Base-by-base conservation (phyloP, 352 stramenopile genomes). In the Bremia lactucae region DNA sequence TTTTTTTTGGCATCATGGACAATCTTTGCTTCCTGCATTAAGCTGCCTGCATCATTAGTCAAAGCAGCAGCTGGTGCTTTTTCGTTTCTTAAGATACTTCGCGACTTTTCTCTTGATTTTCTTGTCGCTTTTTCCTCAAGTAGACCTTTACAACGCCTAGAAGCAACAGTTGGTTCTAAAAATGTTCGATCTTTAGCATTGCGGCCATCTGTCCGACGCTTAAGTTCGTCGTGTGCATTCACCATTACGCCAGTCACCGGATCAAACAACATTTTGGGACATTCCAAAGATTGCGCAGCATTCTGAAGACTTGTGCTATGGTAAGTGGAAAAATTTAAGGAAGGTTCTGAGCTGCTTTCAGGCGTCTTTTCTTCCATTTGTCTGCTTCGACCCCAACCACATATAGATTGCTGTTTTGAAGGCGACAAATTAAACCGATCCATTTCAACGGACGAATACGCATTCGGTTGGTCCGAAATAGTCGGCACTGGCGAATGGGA, bases 261-360 rank as follows among this genome's bases (percentile, higher is more conserved):
- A 24, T 88, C 73, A 55, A 84, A 87, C 3, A 88, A 49, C 69
- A 86, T 80, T 23, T 76, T 74, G 21, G 72, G 60, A 42, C 75
- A 65, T 43, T 81, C 70, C 31, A 90, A 31, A 20, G 85, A 65
- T 16, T 78, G 61, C n/a, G 28, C 28, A n/a, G n/a, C 28, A 26
- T 86, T 43, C 14, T 64, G 59, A 16, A 19, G 51, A 28, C 19
- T 50, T 1, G 35, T 25, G 24, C 34, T 68, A 36, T 21, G 52
- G 9, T 16, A 28, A n/a, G 31, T 36, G 23, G 42, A 61, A 6
- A 45, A 59, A 25, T 45, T 36, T 0, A 49, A 57, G 5, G 49
- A 59, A 2, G 33, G 52, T 10, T 55, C 39, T 14, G 44, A 52
- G 23, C 13, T 57, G 10, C 0, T 33, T 13, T 16, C 28, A 33